Conservation (phyloP, 495 filamentous ascomycete species). For the Penicillium daleae region DNA sequence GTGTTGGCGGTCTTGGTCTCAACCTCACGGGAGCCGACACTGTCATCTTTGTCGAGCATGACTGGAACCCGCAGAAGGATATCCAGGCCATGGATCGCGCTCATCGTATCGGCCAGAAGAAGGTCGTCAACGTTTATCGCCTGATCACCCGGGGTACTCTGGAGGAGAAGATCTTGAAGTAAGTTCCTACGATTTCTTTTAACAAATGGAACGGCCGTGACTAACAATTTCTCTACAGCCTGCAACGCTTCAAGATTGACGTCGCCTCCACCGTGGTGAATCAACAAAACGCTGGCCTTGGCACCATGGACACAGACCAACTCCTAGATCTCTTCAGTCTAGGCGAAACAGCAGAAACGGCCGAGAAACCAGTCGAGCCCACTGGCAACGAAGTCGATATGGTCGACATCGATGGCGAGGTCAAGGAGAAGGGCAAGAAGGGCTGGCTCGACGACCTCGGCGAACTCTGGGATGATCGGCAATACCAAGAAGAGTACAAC, state of each 20-base stretch:
- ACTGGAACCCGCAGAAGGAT: slow-evolving; percentile 99
- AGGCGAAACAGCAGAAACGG: slow-evolving; percentile 72
- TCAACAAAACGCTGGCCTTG: slow-evolving; percentile 94
- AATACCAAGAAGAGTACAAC: slow-evolving; percentile 97
- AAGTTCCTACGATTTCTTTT: slow-evolving; percentile 34
- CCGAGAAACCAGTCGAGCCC: slow-evolving; percentile 61
- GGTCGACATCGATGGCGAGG: slow-evolving; percentile 90
- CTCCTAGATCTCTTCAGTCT: slow-evolving; percentile 96
- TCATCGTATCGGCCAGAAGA: slow-evolving; percentile 98
- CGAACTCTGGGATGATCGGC: slow-evolving; percentile 93
- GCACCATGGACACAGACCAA: slow-evolving; percentile 97
- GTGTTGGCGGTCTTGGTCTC: slow-evolving; percentile 90
- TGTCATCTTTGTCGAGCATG: slow-evolving; percentile 98
- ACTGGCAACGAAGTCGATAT: slow-evolving; percentile 80
- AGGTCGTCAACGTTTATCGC: slow-evolving; percentile 99
- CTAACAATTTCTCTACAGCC: slow-evolving; percentile 54
- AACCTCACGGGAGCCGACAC: slow-evolving; percentile 98
- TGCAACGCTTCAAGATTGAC: slow-evolving; percentile 99
- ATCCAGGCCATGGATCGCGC: slow-evolving; percentile 99
- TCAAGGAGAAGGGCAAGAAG: slow-evolving; percentile 95
- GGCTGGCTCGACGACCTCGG: slow-evolving; percentile 91
- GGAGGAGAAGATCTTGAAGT: slow-evolving; percentile 97
- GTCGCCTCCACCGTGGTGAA: slow-evolving; percentile 98
- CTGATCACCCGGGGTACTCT: slow-evolving; percentile 92
- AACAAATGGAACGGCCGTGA: too few relatives aligned